Base-by-base conservation (phyloP, 2,329 filamentous ascomycete genomes). In the Fusarium nelsonii region DNA sequence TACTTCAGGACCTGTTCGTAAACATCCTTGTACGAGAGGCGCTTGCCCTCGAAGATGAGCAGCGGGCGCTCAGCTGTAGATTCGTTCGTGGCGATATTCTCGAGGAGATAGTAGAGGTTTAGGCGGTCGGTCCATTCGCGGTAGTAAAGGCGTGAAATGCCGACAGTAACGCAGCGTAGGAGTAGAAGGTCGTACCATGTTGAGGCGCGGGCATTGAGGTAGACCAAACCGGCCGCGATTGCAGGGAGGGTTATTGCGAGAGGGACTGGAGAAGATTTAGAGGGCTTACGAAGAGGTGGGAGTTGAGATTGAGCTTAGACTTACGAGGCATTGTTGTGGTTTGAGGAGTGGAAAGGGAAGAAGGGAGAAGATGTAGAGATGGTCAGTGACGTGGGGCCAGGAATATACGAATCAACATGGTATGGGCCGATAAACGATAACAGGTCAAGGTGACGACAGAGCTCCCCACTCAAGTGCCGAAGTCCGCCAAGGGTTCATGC, bases 71-170 rank as follows among this genome's bases (percentile, higher is more conserved):
- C 82, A n/a, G 87, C 83, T 4, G 85, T 83, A 6, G 81, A 81
- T 28, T 81, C 74, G 37, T 78, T 79, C 6, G 82, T 82, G 2
- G 92, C 93, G 55, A 85, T 81, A 40, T 85, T 80, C 78, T 97
- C 93, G 58, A 97, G 84, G 14, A 82, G 74, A 79, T 97, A 97
- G 80, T 96, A 97, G 51, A 88, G 79, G 74, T 89, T 95, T 61
- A 92, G 76, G 32, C 85, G 85, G 72, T 91, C 91, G 23, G 80
- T 81, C 54, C 82, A 83, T 73, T 89, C 83, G 66, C 85, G 83
- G 63, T 82, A 77, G 10, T 78, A 75, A 45, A 83, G 77, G 18
- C 79, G 80, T 40, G 85, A 64, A 14, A 81, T 72, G 18, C 84
- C 79, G 32, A 83, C 83, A 14, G 87, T 37, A 39, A 87, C 78